These are phyloP conservation scores for Phialophora macrospora DNA, from an alignment of 2,329 filamentous ascomycete species.

Conservation along the genomic window DNA sequence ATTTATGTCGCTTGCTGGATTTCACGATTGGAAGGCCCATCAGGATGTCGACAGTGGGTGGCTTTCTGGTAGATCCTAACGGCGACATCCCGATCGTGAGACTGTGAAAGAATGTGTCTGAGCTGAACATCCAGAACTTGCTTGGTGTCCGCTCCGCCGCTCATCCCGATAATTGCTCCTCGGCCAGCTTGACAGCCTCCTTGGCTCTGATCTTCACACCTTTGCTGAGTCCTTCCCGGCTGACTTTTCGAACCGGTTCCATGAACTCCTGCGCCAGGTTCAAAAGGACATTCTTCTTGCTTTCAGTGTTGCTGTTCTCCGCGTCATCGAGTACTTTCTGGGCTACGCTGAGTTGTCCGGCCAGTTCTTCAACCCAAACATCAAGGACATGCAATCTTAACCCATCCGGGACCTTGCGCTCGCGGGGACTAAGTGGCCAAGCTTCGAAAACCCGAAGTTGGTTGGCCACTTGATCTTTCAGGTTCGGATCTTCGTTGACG, in stretches of 20 bases:
- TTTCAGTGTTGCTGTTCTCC: neutral
- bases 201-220: constrained; percentile 36
- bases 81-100: neutral
- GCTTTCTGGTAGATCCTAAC: neutral
- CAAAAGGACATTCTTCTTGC: constrained; percentile 7
- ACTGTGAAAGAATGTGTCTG: neutral
- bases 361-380: constrained; percentile 85
- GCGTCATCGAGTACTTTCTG: constrained; percentile 16
- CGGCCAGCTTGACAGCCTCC: constrained; percentile 26
- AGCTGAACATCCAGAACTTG: neutral
- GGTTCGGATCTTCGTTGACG: constrained; percentile 31
- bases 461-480: constrained; percentile 38
- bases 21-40: neutral
- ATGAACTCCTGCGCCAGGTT: constrained; percentile 28
- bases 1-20: neutral
- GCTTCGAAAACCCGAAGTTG: constrained; percentile 25
- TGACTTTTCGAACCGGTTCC: constrained; percentile 28
- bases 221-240: constrained; percentile 32
- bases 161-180: constrained; percentile 23
- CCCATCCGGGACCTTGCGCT: constrained; percentile 73
- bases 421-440: constrained; percentile 51
- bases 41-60: neutral
- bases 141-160: neutral
- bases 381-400: constrained; percentile 86
- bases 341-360: constrained; percentile 20